These are phyloP conservation scores for Pythium periplocum DNA, from an alignment of 352 stramenopile genomes.

Conservation along the genomic window DNA sequence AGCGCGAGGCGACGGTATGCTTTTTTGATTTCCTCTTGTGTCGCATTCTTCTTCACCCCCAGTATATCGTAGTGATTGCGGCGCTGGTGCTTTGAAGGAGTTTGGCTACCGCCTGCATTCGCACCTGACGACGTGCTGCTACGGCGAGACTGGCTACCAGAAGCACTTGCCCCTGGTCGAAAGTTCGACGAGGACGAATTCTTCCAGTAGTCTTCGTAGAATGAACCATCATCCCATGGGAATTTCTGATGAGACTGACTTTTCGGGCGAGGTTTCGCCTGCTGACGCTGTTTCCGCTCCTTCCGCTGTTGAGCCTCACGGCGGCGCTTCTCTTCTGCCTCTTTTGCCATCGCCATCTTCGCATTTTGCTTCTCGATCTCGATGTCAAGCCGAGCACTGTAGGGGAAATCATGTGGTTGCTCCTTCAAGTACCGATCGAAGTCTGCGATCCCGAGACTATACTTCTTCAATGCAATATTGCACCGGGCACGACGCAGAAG, in stretches of 20 bases:
- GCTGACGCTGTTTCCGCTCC: slow-evolving; percentile 38
- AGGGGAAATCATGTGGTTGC: slow-evolving; percentile 20
- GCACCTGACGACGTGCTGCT: neutral
- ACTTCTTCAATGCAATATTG: slow-evolving; percentile 52
- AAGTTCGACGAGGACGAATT: slow-evolving; percentile 12
- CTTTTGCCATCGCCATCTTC: slow-evolving; percentile 37
- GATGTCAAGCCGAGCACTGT: slow-evolving; percentile 23
- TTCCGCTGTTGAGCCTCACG: slow-evolving; percentile 37
- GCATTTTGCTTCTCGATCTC: slow-evolving; percentile 44
- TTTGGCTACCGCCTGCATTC: neutral
- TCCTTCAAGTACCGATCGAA: slow-evolving; percentile 70
- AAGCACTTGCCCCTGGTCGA: neutral
- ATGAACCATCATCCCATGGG: slow-evolving; percentile 42
- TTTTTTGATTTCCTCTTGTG: slow-evolving; percentile 79
- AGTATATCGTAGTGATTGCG: slow-evolving; percentile 83
- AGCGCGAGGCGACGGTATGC: slow-evolving; percentile 88
- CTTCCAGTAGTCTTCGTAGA: slow-evolving; percentile 44
- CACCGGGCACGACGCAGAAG: slow-evolving; percentile 68
- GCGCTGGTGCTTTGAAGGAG: slow-evolving; percentile 13
- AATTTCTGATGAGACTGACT: slow-evolving; percentile 28
- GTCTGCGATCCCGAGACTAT: slow-evolving; percentile 55
- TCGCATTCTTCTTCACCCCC: slow-evolving; percentile 47
- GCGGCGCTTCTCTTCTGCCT: slow-evolving; percentile 26
- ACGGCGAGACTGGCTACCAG: neutral
- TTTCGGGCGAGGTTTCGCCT: slow-evolving; percentile 18